Evolutionary conservation across 495 filamentous ascomycete species (phyloP).

Genomic region (Chaetomium cochliodes): DNA sequence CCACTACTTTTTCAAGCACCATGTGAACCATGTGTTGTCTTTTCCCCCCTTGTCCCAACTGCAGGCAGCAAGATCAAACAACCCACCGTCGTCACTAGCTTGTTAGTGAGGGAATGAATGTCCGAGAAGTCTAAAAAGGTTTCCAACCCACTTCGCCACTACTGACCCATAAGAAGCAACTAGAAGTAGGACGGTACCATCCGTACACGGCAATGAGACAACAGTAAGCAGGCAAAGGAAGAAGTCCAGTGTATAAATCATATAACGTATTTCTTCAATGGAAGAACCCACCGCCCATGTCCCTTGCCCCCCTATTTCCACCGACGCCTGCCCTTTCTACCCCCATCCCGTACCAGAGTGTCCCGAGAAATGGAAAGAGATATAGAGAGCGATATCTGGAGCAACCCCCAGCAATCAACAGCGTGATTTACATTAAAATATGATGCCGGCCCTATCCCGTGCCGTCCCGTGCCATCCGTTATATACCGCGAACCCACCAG

Average conservation of each 20-base stretch:
- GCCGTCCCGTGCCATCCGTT: neutral
- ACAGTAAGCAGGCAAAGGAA: neutral
- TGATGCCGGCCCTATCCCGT: neutral
- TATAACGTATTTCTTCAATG: neutral
- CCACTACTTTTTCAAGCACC: neutral
- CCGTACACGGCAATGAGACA: too few species aligned
- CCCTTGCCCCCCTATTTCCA: too few species aligned
- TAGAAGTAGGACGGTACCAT: too few species aligned
- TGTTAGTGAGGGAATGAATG: too few species aligned
- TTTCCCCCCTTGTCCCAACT: too few species aligned
- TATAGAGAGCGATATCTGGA: neutral
- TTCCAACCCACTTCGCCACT: too few species aligned
- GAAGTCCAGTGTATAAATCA: neutral
- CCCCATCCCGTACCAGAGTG: neutral
- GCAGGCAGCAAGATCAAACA: too few species aligned
- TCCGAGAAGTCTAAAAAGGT: too few species aligned
- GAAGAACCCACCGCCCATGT: neutral
- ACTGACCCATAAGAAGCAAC: too few species aligned
- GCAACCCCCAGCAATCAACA: neutral
- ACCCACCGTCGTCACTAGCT: too few species aligned
- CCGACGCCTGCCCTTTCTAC: neutral
- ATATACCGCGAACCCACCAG: neutral
- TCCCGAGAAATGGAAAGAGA: neutral
- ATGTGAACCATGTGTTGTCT: too few species aligned
- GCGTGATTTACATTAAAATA: slow-evolving; percentile 2